Evolutionary conservation across 345 rosid genomes (phyloP), one percentile per base, ranked within the genome.

Genomic region (Gynandropsis gynandra): DNA sequence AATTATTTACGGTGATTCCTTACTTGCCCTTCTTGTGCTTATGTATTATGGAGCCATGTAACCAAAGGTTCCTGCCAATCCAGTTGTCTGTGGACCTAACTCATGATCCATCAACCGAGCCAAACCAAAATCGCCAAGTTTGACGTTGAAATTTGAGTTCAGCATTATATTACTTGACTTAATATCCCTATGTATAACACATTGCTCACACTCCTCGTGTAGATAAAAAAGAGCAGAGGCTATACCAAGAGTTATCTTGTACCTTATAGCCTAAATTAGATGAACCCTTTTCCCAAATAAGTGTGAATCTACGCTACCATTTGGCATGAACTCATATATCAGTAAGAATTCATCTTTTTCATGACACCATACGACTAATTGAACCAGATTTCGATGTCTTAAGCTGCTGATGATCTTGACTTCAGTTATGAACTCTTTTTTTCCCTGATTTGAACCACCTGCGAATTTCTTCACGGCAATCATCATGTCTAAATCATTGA

Each of bases 391-490:
- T 13, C 68, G 42, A 24, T 77, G 76, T 24, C 72, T 64, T 10
- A 76, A 21, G n/a, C 32, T 48, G 63, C 73, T 61, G 50, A 76
- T 64, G 20, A 67, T 47, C 64, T 58, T 70, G 41, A 76, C 69
- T 50, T 73, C 76, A 12, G 71, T 59, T 3, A 76, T 12, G 11
- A 71, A 79, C 57, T 76, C 74, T 27, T 53, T 72, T 55, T 56
- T 61, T 9, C 76, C 81, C n/a, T 69, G 77, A 14, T 21, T 66
- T 1, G 77, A 73, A 0, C 65, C 57, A 18, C 61, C 59, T 9
- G 76, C 68, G 4, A 76, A 46, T 46, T 55, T 74, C 62, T 80
- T 80, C 13, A 74, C 78, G 0, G 78, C 82, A 16, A 76, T 58
- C 18, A 40, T 7, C 36, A 53, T 64, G 16, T 56, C 56, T 4